Evolutionary conservation across 2,329 filamentous ascomycete species (phyloP), one percentile per base, ranked within the genome.

Genomic region (Tolypocladium album): DNA sequence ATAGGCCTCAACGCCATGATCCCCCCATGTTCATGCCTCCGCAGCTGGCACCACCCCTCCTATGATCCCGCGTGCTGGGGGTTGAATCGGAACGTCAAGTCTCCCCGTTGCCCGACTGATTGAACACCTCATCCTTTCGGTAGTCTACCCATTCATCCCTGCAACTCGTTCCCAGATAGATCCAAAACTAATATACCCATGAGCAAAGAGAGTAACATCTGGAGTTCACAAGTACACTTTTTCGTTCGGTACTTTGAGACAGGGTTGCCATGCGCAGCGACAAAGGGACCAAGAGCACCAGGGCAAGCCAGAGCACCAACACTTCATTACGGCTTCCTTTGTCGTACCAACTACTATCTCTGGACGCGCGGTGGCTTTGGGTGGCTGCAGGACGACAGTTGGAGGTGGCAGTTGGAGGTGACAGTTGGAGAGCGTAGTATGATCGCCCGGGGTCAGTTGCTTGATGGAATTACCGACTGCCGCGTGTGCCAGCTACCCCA

Each of bases 341-440:
- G 58, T 31, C 40, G 50, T 53, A 36, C 27, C 27, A 52, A 52
- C 11, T 52, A 12, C 47, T 15, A 27, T 24, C 15, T 11, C 9
- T 36, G 27, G 15, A 53, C 34, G 47, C 4, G 15, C 7, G 27
- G 31, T 52, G 47, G 13, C 47, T 13, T n/a, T 11, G n/a, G 40
- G 17, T n/a, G 45, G 45, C 24, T 52, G 47, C 27, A 56, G 42
- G 8, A 38, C 4, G 13, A n/a, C 20, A 50, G 24, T 50, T 45
- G 57, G 45, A 55, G 55, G 52, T 13, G 20, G 15, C n/a, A 36
- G 36, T 56, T 53, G 57, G 45, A 55, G 55, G 52, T 13, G 20
- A n/a, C n/a, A 36, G 36, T 56, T 53, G 57, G 53, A 57, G 57
- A 58, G 52, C 53, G 60, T 61, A 57, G 55, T 39, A 61, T 59